Conservation (phyloP, 176 grass and related monocot species). For the Carex cristatella region DNA sequence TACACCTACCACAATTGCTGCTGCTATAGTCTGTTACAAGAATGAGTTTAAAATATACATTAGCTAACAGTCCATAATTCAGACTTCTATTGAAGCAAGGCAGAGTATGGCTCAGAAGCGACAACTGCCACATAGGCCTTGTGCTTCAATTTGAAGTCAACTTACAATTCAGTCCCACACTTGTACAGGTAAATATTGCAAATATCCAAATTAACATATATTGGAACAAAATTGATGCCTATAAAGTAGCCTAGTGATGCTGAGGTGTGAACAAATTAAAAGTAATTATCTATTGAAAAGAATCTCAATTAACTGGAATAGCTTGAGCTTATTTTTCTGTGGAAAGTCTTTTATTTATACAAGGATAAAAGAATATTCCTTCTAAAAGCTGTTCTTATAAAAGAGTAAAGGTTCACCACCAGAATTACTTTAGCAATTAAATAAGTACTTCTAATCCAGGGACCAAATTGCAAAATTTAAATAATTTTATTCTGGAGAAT, state of each 20-base stretch:
- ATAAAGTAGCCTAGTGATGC: background rate
- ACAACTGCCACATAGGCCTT: background rate
- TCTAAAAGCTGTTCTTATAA: background rate
- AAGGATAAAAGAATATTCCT: background rate
- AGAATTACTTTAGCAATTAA: background rate
- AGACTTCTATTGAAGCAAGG: background rate
- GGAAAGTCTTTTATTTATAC: background rate
- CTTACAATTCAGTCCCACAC: background rate
- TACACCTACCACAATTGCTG: conserved; percentile 77
- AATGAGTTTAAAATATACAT: background rate
- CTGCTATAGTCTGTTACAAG: conserved; percentile 73
- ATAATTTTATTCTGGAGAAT: background rate
- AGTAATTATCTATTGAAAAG: conserved; percentile 6
- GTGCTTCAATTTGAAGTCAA: background rate
- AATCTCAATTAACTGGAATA: conserved; percentile 6
- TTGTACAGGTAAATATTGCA: background rate
- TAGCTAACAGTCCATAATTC: background rate
- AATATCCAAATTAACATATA: background rate
- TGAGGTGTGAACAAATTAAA: background rate
- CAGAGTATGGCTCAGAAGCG: background rate
- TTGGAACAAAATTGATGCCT: background rate
- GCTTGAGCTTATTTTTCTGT: background rate
- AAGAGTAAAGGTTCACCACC: background rate
- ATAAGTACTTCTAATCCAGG: background rate
- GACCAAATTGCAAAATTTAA: background rate